A percentile compares a stretch with the other conserved stretches of the same genome.
phyloP scores from a whole-genome alignment of 768 basidiomycete species.

The Coprinellus aureogranulatus region DNA sequence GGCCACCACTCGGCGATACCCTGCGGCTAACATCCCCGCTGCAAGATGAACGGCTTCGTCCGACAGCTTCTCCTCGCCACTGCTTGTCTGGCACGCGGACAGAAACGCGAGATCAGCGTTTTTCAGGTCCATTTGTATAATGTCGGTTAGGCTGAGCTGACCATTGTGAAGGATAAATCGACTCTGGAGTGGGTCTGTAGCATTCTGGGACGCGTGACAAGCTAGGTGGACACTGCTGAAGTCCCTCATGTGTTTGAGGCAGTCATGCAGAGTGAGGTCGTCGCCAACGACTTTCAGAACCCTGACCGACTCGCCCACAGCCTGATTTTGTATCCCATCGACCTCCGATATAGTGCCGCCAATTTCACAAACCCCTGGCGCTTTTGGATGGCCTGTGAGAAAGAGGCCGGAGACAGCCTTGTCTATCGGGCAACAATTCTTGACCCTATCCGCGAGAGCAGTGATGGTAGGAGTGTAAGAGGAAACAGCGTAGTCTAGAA shows the following conservation, averaged over 20 bases:
- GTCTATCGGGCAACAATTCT: no score
- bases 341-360: constrained; percentile 5
- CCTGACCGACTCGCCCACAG: no score
- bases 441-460: no score
- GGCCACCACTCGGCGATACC: constrained; percentile 14
- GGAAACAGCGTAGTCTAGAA: constrained; percentile 15
- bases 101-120: constrained; percentile 14
- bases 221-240: constrained; percentile 14
- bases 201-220: constrained; percentile 14
- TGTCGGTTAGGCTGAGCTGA: constrained; percentile 5
- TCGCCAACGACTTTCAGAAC: no score
- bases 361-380: no score
- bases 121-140: constrained; percentile 8
- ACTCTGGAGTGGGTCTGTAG: constrained; percentile 6
- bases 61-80: constrained; percentile 9
- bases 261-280: no score
- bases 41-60: constrained; percentile 18
- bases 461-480: constrained; percentile 18
- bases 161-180: constrained; percentile 12
- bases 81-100: constrained; percentile 18
- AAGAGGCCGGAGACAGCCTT: no score
- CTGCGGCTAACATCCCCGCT: constrained; percentile 16
- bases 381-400: no score
- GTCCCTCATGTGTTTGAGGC: constrained; percentile 6
- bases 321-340: no score